Evolutionary conservation across 345 rosid genomes (phyloP).

Genomic region (Bruguiera parviflora): DNA sequence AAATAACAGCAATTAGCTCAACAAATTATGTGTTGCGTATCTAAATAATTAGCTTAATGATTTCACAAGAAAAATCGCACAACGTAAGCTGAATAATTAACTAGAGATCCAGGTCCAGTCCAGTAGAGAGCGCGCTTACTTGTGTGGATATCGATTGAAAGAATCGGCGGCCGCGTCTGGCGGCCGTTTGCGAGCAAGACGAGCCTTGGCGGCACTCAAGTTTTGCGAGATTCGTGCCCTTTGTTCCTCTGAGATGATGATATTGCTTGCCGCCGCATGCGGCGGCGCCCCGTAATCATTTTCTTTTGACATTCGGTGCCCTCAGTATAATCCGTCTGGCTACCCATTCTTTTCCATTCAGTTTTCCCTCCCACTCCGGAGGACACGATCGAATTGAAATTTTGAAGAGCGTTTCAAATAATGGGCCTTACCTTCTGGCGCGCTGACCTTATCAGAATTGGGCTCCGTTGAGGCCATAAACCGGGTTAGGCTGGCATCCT

Average conservation of each 20-base stretch:
- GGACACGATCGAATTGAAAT: neutral
- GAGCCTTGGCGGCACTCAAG: constrained; percentile 62
- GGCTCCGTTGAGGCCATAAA: too few relatives aligned
- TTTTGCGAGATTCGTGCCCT: constrained; percentile 53
- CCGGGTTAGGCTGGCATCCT: too few relatives aligned
- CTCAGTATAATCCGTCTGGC: neutral
- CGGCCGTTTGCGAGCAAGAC: constrained; percentile 61
- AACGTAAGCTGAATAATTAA: too few relatives aligned
- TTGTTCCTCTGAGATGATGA: constrained; percentile 24
- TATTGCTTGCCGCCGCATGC: constrained; percentile 6
- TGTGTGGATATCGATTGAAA: constrained; percentile 22
- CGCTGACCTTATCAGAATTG: too few relatives aligned
- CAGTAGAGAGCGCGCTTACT: constrained; percentile 24
- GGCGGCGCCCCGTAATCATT: constrained; percentile 1
- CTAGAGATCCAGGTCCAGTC: too few relatives aligned
- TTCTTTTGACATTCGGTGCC: constrained; percentile 12
- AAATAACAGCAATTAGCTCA: constrained; percentile 4
- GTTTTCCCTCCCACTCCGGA: neutral
- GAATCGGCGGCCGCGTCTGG: constrained; percentile 18
- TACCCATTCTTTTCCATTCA: neutral
- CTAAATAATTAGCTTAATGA: too few relatives aligned
- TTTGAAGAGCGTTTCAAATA: neutral
- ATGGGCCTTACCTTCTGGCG: neutral
- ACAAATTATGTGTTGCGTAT: neutral
- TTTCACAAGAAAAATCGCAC: too few relatives aligned